phyloP scores from a whole-genome alignment of 2,329 filamentous ascomycete species.

The Diaporthe ampelina region DNA sequence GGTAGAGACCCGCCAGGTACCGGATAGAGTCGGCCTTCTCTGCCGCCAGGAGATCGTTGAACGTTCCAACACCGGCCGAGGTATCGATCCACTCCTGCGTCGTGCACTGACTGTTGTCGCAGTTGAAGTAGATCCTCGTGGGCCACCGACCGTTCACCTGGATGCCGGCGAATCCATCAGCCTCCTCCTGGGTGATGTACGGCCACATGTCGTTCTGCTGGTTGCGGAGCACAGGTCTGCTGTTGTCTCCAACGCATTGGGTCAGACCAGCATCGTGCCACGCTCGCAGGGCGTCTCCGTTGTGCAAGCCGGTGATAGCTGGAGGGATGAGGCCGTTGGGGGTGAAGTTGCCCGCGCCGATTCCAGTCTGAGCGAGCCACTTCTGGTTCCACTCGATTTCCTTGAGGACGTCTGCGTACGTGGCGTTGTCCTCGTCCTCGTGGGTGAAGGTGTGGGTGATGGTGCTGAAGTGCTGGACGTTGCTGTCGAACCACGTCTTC shows the following conservation, averaged over 20 bases:
- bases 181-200: neutral
- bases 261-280: conserved; percentile 23
- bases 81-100: conserved; percentile 27
- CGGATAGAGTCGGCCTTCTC: conserved; percentile 22
- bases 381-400: conserved; percentile 9
- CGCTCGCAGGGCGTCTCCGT: conserved; percentile 23
- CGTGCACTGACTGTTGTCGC: neutral
- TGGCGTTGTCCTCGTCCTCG: conserved; percentile 21
- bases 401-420: conserved; percentile 23
- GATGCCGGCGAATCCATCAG: neutral
- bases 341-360: conserved; percentile 1
- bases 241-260: conserved; percentile 25
- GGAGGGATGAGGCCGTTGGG: conserved; percentile 13
- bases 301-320: conserved; percentile 20
- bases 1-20: conserved; percentile 1
- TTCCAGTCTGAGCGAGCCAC: conserved; percentile 3
- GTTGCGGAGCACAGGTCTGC: conserved; percentile 20
- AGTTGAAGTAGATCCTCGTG: conserved; percentile 25
- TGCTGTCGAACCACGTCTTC: conserved; percentile 24
- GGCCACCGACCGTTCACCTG: conserved; percentile 22
- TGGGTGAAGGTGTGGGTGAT: conserved; percentile 29
- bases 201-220: conserved; percentile 30
- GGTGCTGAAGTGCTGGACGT: conserved; percentile 7
- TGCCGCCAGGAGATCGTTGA: conserved; percentile 19
- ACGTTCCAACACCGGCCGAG: neutral